Evolutionary conservation across 1,284 basidiomycete species (phyloP).

Genomic region (Leccinum variabile): DNA sequence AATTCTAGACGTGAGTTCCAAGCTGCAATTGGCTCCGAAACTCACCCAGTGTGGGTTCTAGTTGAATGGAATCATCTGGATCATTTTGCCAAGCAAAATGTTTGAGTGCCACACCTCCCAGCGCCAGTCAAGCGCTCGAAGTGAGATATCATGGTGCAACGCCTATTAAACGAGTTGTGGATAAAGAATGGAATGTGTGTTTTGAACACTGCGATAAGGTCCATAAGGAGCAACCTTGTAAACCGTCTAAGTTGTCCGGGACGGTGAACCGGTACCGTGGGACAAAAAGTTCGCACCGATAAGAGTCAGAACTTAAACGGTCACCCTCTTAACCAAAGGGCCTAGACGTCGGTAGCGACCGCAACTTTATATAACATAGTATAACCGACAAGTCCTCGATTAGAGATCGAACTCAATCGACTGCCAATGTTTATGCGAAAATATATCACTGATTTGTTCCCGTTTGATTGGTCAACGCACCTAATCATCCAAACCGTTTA

Average conservation of each 20-base stretch:
- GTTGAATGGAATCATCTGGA: background rate
- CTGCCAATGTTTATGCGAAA: no score
- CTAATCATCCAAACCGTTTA: background rate
- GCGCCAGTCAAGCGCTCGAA: no score
- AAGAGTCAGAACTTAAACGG: no score
- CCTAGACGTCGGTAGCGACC: no score
- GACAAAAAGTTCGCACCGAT: background rate
- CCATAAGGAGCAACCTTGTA: no score
- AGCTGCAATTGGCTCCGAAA: background rate
- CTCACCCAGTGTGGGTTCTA: background rate
- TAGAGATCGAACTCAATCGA: no score
- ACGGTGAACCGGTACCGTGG: background rate
- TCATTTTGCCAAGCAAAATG: background rate
- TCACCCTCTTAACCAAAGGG: no score
- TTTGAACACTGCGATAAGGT: background rate
- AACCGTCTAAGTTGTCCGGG: no score
- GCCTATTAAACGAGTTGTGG: background rate
- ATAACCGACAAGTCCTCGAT: no score
- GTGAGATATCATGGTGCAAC: background rate
- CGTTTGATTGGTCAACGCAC: background rate
- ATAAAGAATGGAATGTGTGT: background rate
- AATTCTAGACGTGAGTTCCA: background rate
- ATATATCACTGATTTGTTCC: background rate
- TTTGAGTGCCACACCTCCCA: no score
- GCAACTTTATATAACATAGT: no score